Evolutionary conservation across 129 eudicot species (phyloP), one percentile per base, ranked within the genome.

Genomic region (sunflower (Helianthus annuus)): DNA sequence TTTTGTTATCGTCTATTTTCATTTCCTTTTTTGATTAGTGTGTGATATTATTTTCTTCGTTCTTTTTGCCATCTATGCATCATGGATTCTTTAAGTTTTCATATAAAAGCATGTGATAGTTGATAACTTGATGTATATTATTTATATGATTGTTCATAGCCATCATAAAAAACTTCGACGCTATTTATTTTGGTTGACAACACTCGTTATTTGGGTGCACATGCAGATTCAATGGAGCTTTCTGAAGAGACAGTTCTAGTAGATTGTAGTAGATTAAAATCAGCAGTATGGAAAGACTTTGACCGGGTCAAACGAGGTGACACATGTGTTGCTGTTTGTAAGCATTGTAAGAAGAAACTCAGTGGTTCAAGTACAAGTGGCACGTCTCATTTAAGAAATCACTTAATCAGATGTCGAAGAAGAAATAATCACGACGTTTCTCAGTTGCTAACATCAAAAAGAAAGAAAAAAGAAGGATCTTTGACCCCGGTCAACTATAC

Each of bases 361-460:
- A 87, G 96, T 70, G 98, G 98, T 17, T 93, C 98, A 49, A 90
- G 97, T 69, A 93, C 89, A 36, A 93, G 98, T 60, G 98, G 98
- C 58, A 93, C 98, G 1, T 90, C 98, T 68, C 98, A 93, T 81
- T 73, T 93, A 70, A 80, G 98, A 77, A 93, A 93, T 71, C 98
- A 93, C 83, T 81, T 93, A 73, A 84, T 90, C 79, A 82, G 98
- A 75, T 93, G 98, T 51, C 80, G 95, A 66, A 85, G 88, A 78
- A 74, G 97, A 71, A 70, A 90, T 76, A 90, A 90, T 68, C 88
- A 82, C 68, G 98, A 90, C 61, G 73, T 93, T 59, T 77, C 85
- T 15, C 95, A 85, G 46, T 39, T 90, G 85, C 60, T 85, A 61
- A 71, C 77, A 44, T 74, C 89, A n/a, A 90, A 85, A 82, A 89